Conservation (phyloP, 345 rosid species). For the thale cress (Arabidopsis thaliana) region TAIR10.1 NC_003074.8:21760001-21760500, state of each 20-base stretch:
- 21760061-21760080: not conserved
- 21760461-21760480: constrained; percentile 31
- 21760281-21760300: constrained; percentile 2
- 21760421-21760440: not conserved
- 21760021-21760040: constrained; percentile 20
- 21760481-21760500: constrained; percentile 43
- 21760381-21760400: constrained; percentile 44
- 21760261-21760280: constrained; percentile 31
- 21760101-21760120: not conserved
- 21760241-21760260: constrained; percentile 17
- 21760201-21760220: constrained; percentile 43
- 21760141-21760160: not conserved
- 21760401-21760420: not conserved
- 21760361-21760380: constrained; percentile 45
- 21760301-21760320: constrained; percentile 37
- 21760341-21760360: constrained; percentile 48
- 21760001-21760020: constrained; percentile 4
- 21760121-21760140: not conserved
- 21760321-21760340: constrained; percentile 38
- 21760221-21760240: not conserved
- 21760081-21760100: not conserved
- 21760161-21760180: constrained; percentile 20
- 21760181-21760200: constrained; percentile 36
- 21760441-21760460: not conserved
- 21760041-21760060: not conserved